Base-by-base conservation (phyloP, 2,329 filamentous ascomycete genomes). In the Daldinia sp. region DNA sequence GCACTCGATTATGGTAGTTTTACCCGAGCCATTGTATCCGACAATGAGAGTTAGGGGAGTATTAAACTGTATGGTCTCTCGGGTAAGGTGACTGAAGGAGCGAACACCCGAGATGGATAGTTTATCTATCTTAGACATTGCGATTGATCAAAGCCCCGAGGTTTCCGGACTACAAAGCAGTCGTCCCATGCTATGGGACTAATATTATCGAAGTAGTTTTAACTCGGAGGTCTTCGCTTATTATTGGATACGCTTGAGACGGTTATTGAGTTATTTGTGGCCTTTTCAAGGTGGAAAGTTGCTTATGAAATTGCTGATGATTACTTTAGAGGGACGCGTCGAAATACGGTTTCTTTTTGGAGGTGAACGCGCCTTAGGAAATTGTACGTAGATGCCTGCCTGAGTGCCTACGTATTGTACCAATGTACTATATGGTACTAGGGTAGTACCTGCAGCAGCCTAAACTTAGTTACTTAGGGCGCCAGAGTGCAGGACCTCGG, bases 1-100 rank as follows among this genome's bases (percentile, higher is more conserved):
- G 76, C 93, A 96, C 78, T 99, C 95, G 78, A 99, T 99, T 74
- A 99, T 97, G 60, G 95, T 98, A 8, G 95, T 99, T 81, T 99
- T 99, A 65, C 95, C 95, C 0, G 94, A 98, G 57, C 95, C 95
- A 80, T 99, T 99, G 78, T 93, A 92, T 61, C 95, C 95, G 61
- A 99, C 96, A 70, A 99, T 99, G 65, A 99, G 85, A 10, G 95
- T 99, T 58, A 99, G 84, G 23, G 95, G 96, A 0, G 92, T 90
- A 68, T 93, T 89, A 77, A 99, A 98, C 70, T 90, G 85, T 65
- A 98, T 96, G 34, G 86, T 90, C 78, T 97, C 91, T 68, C 85
- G 85, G 62, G 85, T 82, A 41, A 84, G 83, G 68, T 91, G 90
- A 77, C 90, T 91, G 76, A 98, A 98, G 59, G 94, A 97, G 70